Evolutionary conservation across 345 rosid genomes (phyloP), one percentile per base, ranked within the genome.

Genomic region (Bretschneidera sinensis): DNA sequence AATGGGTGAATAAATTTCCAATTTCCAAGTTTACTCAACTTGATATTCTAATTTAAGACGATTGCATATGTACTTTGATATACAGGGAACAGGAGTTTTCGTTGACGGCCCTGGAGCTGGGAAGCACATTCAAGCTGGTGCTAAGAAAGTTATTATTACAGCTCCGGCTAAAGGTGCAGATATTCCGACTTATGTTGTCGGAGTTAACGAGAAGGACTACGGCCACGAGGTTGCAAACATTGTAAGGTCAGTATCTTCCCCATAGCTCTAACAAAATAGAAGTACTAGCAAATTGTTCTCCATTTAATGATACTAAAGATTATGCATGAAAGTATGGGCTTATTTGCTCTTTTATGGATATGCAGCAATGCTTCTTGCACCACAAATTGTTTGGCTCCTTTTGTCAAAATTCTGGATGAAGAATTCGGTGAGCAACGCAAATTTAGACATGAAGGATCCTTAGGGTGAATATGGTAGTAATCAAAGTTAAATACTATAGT

Each of bases 71-170:
- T 39, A 39, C 4, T 39, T 7, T 39, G 45, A 39, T 13, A 14
- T 39, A 14, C 75, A 92, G 97, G 97, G 97, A 58, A 94, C 97
- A 15, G 99, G 99, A 86, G 99, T 94, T 55, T 94, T 94, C 68
- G 99, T 94, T n/a, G 97, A 90, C 65, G 99, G 95, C 5, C 96
- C 99, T 49, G 99, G 99, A 39, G 99, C 99, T 51, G 97, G 99
- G 34, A 94, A 94, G 75, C 99, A 90, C 63, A 84, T 94, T 60
- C 99, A 94, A 78, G 99, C 99, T 21, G 97, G 99, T 64, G 97
- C 99, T 53, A 90, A 84, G 75, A 94, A 90, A 76, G 99, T 94
- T 34, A 76, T 90, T 77, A 90, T 94, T 76, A 94, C 99, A 18
- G 97, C 97, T 54, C 99, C 99, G 21, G 99, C 99, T 24, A 94